phyloP scores from a whole-genome alignment of 352 stramenopile species.

The Phytophthora citrophthora region DNA sequence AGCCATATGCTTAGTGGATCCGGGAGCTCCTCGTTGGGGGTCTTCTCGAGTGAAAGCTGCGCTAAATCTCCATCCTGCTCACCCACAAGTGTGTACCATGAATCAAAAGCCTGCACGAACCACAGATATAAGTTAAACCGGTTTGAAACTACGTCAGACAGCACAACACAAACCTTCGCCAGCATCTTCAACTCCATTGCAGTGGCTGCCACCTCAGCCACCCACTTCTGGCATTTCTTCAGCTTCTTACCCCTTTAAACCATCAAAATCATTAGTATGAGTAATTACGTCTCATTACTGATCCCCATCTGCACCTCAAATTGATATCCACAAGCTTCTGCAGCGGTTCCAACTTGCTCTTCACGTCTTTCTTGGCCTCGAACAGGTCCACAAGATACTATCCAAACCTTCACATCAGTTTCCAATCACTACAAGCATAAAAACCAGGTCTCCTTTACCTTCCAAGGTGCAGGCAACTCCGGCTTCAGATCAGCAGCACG shows the following conservation, averaged over 20 bases:
- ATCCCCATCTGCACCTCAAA: conserved; percentile 46
- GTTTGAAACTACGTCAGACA: not conserved
- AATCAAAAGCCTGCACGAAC: conserved; percentile 63
- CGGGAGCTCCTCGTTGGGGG: conserved; percentile 74
- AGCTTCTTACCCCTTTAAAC: conserved; percentile 66
- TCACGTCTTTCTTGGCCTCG: conserved; percentile 49
- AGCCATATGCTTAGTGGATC: conserved; percentile 72
- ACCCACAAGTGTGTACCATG: conserved; percentile 77
- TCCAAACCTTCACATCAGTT: conserved; percentile 8
- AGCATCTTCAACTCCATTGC: conserved; percentile 61
- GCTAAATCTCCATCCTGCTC: conserved; percentile 24
- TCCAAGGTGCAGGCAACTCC: conserved; percentile 79
- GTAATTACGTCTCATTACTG: too few relatives aligned
- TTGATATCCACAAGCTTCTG: conserved; percentile 81
- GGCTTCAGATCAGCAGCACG: conserved; percentile 75
- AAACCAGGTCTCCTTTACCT: conserved; percentile 44
- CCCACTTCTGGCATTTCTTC: conserved; percentile 85
- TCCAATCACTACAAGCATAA: not conserved
- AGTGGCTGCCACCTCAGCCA: conserved; percentile 64
- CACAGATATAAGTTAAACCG: conserved; percentile 5
- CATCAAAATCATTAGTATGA: not conserved
- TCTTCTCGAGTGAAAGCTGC: conserved; percentile 52
- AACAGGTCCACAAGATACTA: conserved; percentile 84
- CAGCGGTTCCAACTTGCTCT: conserved; percentile 72
- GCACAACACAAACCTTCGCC: conserved; percentile 30